Base-by-base conservation (phyloP, 176 grass and related monocot genomes). In the Lolium perenne region DNA sequence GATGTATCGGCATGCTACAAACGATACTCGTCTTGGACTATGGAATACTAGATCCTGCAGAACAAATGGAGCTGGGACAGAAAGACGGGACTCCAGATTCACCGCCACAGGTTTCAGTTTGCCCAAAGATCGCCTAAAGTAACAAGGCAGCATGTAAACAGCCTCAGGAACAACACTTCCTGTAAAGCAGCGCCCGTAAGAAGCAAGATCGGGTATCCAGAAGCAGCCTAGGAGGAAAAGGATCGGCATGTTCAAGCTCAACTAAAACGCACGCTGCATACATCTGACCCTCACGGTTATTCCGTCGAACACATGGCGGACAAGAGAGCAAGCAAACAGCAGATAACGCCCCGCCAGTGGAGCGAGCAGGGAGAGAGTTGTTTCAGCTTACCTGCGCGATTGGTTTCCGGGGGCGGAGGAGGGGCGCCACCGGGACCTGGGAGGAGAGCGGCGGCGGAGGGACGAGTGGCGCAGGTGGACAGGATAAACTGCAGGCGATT, bases 301-400 rank as follows among this genome's bases (percentile, higher is more conserved):
- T 83, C 50, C 16, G 47, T 90, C 80, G 80, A 90, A 56, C 89
- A 87, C 8, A 12, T 72, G 21, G 46, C 22, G 74, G 22, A 80
- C 89, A 35, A 6, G 67, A 14, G 10, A 26, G 1, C 2, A 1
- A 26, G 1, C 2, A 1, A 47, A 47, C 46, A 47, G 6, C 29
- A 41, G 22, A 21, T 3, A 21, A 17, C 10, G 17, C 22, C 43
- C 0, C 10, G 25, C 13, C 13, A 10, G 0, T 32, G 22, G 45
- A 6, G 67, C n/a, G 10, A 26, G 0, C 2, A 0, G 1, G 45
- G 10, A 15, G 47, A 0, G 20, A 6, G 20, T 7, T 1, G 71
- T 25, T 50, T 74, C 3, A 25, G 46, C 71, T 74, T 1, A 74
- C 71, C 71, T 74, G 6, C 46, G 46, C 14, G 71, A 14, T 26